Evolutionary conservation across 2,329 filamentous ascomycete genomes (phyloP), one percentile per base, ranked within the genome.

Genomic region (Aspergillus vadensis): DNA sequence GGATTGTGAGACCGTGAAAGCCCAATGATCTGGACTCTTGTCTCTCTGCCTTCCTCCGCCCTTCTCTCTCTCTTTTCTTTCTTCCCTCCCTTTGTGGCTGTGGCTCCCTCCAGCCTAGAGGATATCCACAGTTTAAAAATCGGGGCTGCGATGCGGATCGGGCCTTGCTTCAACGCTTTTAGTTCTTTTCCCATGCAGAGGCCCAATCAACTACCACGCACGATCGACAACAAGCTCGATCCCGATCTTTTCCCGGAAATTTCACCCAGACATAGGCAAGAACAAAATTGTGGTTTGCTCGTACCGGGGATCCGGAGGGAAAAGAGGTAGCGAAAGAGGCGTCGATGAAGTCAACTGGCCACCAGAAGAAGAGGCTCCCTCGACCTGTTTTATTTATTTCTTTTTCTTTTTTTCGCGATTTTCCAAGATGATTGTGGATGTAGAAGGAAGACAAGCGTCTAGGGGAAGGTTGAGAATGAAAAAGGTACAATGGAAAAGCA

Each of bases 121-220:
- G 9, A 55, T 44, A 47, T 55, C 52, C 52, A 55, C 52, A 47
- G 52, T n/a, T 55, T 55, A 36, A 36, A 54, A 55, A 32, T 43
- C 23, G 52, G 52, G 32, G 52, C 38, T 55, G 39, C 52, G 52
- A 55, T 55, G 39, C 52, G 52, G 52, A 55, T 55, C 52, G 52
- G 52, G 52, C 52, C 52, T 55, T 55, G 52, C 52, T 55, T 55
- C 52, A 47, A 55, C 23, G 52, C 32, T 44, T 44, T 44, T 47
- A 55, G 52, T 38, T 36, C 39, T 19, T 27, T 55, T 55, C 38
- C n/a, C 27, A 12, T 32, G 39, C 52, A 36, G 52, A 44, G 25
- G 8, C 52, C 52, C 52, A 55, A 55, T 55, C 52, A 55, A 30
- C 23, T 47, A 41, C 19, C 52, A 55, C 23, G 25, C 38, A 55